Base-by-base conservation (phyloP, 208 protist species). In the Porcisia deanei region DNA sequence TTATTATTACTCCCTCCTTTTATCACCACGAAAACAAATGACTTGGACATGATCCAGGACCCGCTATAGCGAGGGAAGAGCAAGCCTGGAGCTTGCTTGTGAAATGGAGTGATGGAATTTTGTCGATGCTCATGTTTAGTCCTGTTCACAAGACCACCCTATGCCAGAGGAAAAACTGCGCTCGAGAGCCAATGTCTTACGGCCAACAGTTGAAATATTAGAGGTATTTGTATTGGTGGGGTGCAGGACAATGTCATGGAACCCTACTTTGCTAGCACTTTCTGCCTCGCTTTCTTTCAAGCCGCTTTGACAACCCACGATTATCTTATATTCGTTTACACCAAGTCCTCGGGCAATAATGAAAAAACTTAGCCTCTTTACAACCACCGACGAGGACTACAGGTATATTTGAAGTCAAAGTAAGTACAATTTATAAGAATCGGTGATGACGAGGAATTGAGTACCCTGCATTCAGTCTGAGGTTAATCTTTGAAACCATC, bases 121-220 rank as follows among this genome's bases (percentile, higher is more conserved):
- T 7, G 18, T 1, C 39, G 20, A 59, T 83, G 89, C 1, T 77
- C 88, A 72, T 90, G 82, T 22, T 76, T 76, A 30, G 85, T 84
- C 66, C 85, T 90, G 73, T 88, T 90, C 25, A 85, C 76, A 34
- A 90, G 49, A 30, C 30, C 30, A 30, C 4, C 85, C 85, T 16
- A 90, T 80, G 14, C 54, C 81, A 39, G 45, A 52, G 3, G 41
- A 67, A 59, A 67, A 86, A 30, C 55, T 55, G 30, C 45, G 57
- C 52, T 76, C 60, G 43, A 88, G 67, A 53, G 73, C 4, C 8
- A 16, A 41, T 3, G 78, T 83, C n/a, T 83, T 77, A 52, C 20
- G 39, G 0, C 54, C 73, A 5, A 83, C 61, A 39, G 63, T 80
- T 0, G 63, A 65, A 20, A 60, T 53, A 30, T 76, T 59, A 25